Percentiles rank a stretch among this genome's conserved stretches.
phyloP scores from a whole-genome alignment of 768 basidiomycete genomes.

The Lentinula lateritia region DNA sequence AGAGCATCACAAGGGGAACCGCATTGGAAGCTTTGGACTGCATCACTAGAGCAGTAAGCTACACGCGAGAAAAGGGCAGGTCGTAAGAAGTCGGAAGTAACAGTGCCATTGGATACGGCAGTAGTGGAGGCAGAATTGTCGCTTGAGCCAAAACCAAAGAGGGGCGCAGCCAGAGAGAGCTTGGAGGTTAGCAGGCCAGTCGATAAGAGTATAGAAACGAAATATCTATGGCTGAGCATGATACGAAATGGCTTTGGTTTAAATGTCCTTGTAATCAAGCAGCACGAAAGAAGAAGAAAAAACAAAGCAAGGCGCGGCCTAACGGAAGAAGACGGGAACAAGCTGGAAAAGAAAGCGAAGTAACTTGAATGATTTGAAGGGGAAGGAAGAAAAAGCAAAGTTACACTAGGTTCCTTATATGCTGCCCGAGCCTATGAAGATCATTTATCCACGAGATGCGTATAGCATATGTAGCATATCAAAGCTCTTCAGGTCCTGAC shows the following conservation, averaged over 20 bases:
- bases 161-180: neutral
- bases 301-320: neutral
- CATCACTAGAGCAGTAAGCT: conserved; percentile 28
- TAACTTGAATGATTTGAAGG: neutral
- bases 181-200: neutral
- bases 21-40: conserved; percentile 28
- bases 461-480: too few species aligned
- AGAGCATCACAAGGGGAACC: conserved; percentile 26
- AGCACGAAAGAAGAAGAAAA: neutral
- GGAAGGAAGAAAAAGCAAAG: neutral
- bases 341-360: neutral
- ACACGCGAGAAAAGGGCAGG: conserved; percentile 30
- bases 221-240: neutral
- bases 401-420: neutral
- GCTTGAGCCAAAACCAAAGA: conserved; percentile 3
- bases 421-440: too few species aligned
- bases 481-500: neutral
- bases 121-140: conserved; percentile 6
- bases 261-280: neutral
- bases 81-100: conserved; percentile 13
- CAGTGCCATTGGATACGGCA: conserved; percentile 6
- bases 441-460: too few species aligned
- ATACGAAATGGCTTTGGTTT: neutral
- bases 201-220: neutral
- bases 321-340: neutral